Conservation (phyloP, 805 yeast genomes). For the Debaryomyces castellii region DNA sequence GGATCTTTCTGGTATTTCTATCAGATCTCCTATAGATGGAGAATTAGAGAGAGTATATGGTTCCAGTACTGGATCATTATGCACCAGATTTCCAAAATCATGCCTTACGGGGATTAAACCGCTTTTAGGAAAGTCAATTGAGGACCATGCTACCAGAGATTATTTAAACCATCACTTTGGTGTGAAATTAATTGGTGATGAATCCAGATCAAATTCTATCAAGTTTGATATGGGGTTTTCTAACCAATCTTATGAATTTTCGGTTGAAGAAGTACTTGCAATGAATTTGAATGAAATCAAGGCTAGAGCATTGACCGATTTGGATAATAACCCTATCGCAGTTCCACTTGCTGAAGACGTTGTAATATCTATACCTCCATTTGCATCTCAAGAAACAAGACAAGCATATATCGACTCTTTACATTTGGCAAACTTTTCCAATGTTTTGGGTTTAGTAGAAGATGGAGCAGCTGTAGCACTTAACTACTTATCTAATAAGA, state of each 20-base stretch:
- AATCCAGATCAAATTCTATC: slow-evolving; percentile 47
- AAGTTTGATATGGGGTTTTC: slow-evolving; percentile 49
- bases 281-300: slow-evolving; percentile 74
- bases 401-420: slow-evolving; percentile 71
- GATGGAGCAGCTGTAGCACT: slow-evolving; percentile 93
- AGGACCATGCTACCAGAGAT: slow-evolving; percentile 44
- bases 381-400: slow-evolving; percentile 63
- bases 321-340: slow-evolving; percentile 53
- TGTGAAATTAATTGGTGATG: slow-evolving; percentile 40
- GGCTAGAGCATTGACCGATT: slow-evolving; percentile 59
- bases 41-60: slow-evolving; percentile 77
- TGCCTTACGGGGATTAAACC: slow-evolving; percentile 69
- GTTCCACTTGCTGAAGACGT: slow-evolving; percentile 56
- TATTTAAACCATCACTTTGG: slow-evolving; percentile 64
- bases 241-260: slow-evolving; percentile 30
- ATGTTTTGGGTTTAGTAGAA: slow-evolving; percentile 68
- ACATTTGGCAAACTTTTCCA: slow-evolving; percentile 59
- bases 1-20: slow-evolving; percentile 76
- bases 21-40: slow-evolving; percentile 43
- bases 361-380: slow-evolving; percentile 78
- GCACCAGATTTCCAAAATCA: slow-evolving; percentile 70
- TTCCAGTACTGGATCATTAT: slow-evolving; percentile 64
- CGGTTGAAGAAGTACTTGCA: slow-evolving; percentile 78
- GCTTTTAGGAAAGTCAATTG: slow-evolving; percentile 63
- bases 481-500: slow-evolving; percentile 65